Base-by-base conservation (phyloP, 2,329 filamentous ascomycete genomes). In the Anthostomella pinea region DNA sequence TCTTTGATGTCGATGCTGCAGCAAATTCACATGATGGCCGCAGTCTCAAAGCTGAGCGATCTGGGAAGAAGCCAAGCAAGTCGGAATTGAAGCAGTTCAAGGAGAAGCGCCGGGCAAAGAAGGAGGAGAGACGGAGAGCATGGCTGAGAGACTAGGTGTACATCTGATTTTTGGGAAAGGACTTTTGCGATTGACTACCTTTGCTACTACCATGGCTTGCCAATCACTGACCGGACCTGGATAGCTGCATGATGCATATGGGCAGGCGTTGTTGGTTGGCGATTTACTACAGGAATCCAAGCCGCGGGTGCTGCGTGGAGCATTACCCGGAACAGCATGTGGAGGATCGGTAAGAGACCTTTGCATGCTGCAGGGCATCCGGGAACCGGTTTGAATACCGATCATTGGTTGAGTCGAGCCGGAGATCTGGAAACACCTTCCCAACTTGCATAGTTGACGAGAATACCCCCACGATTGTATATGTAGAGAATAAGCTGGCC, bases 1-100 rank as follows among this genome's bases (percentile, higher is more conserved):
- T 84, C 66, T 98, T 97, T 62, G 91, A 98, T 59, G 90, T 96
- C 27, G 90, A 97, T 62, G 87, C 89, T 4, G 90, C 89, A 3
- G 91, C 90, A 4, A 96, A 95, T 58, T 79, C 79, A 39, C 90
- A 98, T 57, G 84, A 95, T 52, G 93, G 93, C 2, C 79, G 84
- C 40, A 96, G 90, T 57, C 69, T 98, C 40, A 94, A 91, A 66
- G 93, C 89, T 2, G 93, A 98, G 70, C 76, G 93, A 37, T 82
- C 85, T 39, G 81, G 82, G 36, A 90, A 93, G 75, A 89, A 87
- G 65, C 73, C 91, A 16, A 84, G 70, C 38, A 95, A 91, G 71
- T 73, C 85, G 43, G 88, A 98, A 67, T 68, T 98, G 47, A 91
- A 94, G 68, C 81, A 83, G 38, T 95, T 91, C 68, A 93, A 90